Evolutionary conservation across 768 basidiomycete genomes (phyloP), one percentile per base, ranked within the genome.

Genomic region (Phaeotremella skinneri): DNA sequence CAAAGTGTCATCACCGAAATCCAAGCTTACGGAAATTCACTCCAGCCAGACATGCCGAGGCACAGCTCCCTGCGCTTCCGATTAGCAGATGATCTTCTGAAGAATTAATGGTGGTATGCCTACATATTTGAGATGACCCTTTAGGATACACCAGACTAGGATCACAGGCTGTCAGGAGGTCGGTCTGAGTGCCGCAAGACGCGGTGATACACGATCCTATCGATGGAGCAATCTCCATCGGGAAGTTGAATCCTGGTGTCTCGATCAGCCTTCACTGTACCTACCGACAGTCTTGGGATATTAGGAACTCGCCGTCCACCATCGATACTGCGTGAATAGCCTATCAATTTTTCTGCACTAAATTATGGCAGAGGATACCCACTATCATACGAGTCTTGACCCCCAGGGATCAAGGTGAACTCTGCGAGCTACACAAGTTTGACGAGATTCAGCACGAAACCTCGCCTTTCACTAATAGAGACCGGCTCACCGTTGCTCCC

Each of bases 101-200:
- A n/a, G 7, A 9, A 20, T n/a, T 11, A 16, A 27, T 23, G 4
- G 23, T 29, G 3, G 29, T 23, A 17, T 9, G 58, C 62, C 50
- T 42, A 67, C 68, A 69, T 30, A 69, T 56, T 17, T 49, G 27
- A 43, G 41, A 37, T 7, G 58, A 61, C 6, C 68, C 68, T 16
- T 37, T 21, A 2, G 68, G 68, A 30, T 29, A 63, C 1, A 63
- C 63, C 39, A 69, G 51, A 9, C 45, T 59, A 17, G 65, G 54
- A 57, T 69, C 68, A 29, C 68, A 69, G 16, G 39, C 31, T 7
- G 48, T 56, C 27, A 69, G 23, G 25, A 69, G 42, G 37, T 69
- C 68, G 4, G 30, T 41, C 31, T 55, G 49, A 4, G 48, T 47
- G 0, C 68, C 68, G 43, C 66, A 68, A 14, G 59, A 52, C 7